These are phyloP conservation scores for Fusarium falciforme DNA, from an alignment of 2,329 filamentous ascomycete genomes.

Conservation along the genomic window DNA sequence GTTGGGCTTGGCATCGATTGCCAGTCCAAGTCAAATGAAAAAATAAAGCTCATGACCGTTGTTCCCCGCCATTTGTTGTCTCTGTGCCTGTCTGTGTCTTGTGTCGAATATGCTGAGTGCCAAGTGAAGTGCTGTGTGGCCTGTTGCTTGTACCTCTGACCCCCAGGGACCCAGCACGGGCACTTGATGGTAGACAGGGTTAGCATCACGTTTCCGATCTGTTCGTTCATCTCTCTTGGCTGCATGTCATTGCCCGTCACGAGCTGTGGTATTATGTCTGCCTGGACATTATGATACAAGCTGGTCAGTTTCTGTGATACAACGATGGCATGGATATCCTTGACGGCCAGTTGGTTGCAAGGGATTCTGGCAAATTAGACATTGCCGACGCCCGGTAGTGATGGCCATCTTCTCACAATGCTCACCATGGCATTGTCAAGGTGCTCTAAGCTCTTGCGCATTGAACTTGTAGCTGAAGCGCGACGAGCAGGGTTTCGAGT, in stretches of 20 bases:
- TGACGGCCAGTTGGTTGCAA: neutral
- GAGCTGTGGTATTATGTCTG: neutral
- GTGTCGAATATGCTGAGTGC: neutral
- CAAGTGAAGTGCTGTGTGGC: neutral
- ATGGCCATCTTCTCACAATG: neutral
- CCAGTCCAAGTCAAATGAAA: conserved; percentile 48
- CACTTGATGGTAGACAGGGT: neutral
- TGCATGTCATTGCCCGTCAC: neutral
- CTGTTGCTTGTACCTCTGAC: neutral
- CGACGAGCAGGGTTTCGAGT: neutral
- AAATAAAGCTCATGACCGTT: conserved; percentile 52
- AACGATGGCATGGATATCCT: neutral
- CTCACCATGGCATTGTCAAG: neutral
- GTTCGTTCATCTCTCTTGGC: neutral
- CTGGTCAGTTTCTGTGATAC: neutral
- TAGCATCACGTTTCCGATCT: neutral
- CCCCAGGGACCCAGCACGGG: neutral
- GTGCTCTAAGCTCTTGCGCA: neutral
- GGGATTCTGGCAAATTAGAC: neutral
- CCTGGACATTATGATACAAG: neutral
- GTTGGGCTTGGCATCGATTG: conserved; percentile 36
- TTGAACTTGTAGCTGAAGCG: neutral
- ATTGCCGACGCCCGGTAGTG: neutral
- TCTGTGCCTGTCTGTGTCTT: neutral
- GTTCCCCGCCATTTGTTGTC: conserved; percentile 42